Base-by-base conservation (phyloP, 1,139 yeast genomes). In the Arxiozyma slooffiae region DNA sequence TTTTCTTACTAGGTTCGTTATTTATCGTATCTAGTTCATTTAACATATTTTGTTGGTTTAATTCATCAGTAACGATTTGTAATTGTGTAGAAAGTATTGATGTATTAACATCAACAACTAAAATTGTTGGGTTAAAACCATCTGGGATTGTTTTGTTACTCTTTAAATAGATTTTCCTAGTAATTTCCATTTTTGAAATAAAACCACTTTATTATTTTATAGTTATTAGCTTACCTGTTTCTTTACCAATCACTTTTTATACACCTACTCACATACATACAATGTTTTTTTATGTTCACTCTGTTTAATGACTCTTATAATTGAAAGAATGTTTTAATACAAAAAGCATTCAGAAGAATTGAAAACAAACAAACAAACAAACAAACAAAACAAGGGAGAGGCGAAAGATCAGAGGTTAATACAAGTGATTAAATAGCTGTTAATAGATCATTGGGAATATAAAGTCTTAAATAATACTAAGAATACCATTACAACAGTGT, bases 21-120 rank as follows among this genome's bases (percentile, higher is more conserved):
- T 18, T 24, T 23, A 11, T 9, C 3, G 17, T 22, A 7, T 21
- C 22, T 26, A 17, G 8, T n/a, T 26, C 26, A 23, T 41, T 17
- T 9, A 14, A 17, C 17, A 16, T 34, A 5, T 26, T 7, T 24
- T 17, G 17, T 26, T 30, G 36, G 11, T 30, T 30, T 14, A 7
- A 4, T 41, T 41, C 22, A 26, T 9, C 26, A 7, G 4, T 11
- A 3, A 41, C 20, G 3, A 26, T 24, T 41, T 38, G 23, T 5
- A 47, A 34, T n/a, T 40, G 23, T 3, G 20, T 20, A 5, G 36
- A 34, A 6, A 50, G 40, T 2, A 41, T 7, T 2, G 49, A 45
- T 17, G 46, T 48, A 36, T 52, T 50, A 4, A 52, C 30, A 41
- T 52, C 54, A 4, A 52, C 48, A 7, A 52, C 43, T 34, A 50